Evolutionary conservation across 805 yeast species (phyloP), one percentile per base, ranked within the genome.

Genomic region (Pichia heedii): DNA sequence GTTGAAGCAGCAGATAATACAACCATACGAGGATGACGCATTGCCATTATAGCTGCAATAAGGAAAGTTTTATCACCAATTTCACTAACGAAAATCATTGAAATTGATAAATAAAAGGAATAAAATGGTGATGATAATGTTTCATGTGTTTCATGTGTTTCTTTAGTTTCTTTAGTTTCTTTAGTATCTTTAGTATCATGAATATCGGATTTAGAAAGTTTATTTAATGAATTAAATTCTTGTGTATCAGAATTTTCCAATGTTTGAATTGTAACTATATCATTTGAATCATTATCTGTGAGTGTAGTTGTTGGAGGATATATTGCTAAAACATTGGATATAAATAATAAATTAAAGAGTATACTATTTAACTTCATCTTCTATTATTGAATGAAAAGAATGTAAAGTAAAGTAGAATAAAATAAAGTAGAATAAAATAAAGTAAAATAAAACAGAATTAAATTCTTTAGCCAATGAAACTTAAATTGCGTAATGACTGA

Each of bases 11-110:
- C 80, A 9, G 86, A 70, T 60, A 93, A 90, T n/a, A 93, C 97
- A 38, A 86, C 71, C 56, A 74, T 55, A 55, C 94, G 74, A 18
- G 89, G 77, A 63, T 88, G 81, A 59, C 86, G 84, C 97, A 93
- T 93, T 26, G 97, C 96, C 96, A 93, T 89, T 51, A 93, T 71
- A 2, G 97, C 97, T 30, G 98, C 97, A 54, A 93, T 87, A 51
- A 93, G 73, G 60, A 93, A 93, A 0, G 99, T 93, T 67, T 93
- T 93, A 63, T 93, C 99, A 47, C 98, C 98, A 46, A 93, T 82
- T 63, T 93, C 99, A 24, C 95, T 84, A n/a, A 88, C 84, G 27
- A 85, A 67, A 57, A 93, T 93, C 98, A 93, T 93, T 15, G 90
- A 76, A 29, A 81, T 67, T 2, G 97, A 77, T 81, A 90, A 77